phyloP scores from a whole-genome alignment of 108 stramenopile species.

The Cyclotella choctawhatcheeana region DNA sequence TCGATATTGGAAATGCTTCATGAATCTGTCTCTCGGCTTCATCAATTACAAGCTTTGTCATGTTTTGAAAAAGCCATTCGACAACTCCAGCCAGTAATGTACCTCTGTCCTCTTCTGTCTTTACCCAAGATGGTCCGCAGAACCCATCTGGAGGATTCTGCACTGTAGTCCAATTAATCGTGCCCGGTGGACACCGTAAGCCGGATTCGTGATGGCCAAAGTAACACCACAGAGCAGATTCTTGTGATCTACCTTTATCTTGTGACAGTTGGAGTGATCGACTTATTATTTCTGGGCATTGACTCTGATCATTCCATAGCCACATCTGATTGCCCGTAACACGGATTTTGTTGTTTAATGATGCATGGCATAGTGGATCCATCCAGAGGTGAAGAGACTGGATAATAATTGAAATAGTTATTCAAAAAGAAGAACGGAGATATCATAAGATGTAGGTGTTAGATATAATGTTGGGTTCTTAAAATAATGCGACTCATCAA shows the following conservation, averaged over 20 bases:
- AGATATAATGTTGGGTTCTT: background rate
- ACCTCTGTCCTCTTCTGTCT: background rate
- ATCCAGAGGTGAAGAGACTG: constrained; percentile 55
- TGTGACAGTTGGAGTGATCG: background rate
- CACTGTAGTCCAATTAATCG: background rate
- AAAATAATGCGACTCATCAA: background rate
- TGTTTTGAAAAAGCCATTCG: constrained; percentile 55
- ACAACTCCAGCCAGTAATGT: constrained; percentile 27
- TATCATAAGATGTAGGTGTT: no score
- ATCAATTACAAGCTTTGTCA: constrained; percentile 34
- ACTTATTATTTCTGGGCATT: constrained; percentile 9
- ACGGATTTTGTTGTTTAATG: constrained; percentile 27
- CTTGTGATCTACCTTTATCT: background rate
- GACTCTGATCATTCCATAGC: constrained; percentile 50
- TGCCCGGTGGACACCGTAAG: constrained; percentile 49
- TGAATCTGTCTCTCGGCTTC: constrained; percentile 62
- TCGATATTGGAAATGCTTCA: constrained; percentile 42
- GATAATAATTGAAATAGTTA: no score
- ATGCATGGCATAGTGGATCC: constrained; percentile 56
- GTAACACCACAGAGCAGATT: constrained; percentile 51
- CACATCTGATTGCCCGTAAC: constrained; percentile 46
- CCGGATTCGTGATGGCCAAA: constrained; percentile 51
- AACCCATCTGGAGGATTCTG: background rate
- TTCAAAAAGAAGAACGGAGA: no score
- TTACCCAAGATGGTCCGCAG: background rate